Evolutionary conservation across 768 basidiomycete genomes (phyloP).

Genomic region (Xerocomus brunneocitrinus): DNA sequence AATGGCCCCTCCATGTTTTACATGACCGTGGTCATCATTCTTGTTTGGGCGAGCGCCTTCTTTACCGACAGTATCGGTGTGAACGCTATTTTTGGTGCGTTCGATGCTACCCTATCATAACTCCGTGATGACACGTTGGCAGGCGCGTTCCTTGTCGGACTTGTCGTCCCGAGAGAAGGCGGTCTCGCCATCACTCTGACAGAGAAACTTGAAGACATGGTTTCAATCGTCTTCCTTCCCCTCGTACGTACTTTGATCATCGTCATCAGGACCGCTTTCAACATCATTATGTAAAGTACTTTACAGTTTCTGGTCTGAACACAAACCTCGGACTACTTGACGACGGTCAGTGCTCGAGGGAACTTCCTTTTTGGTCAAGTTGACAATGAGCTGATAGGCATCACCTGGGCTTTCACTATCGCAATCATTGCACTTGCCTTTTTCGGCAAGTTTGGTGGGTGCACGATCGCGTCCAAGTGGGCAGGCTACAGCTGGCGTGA

Average conservation of each 20-base stretch:
- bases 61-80: constrained; percentile 93
- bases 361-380: background rate
- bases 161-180: constrained; percentile 83
- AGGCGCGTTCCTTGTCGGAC: constrained; percentile 79
- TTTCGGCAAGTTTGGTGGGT: constrained; percentile 85
- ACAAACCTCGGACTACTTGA: constrained; percentile 85
- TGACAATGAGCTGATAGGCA: constrained; percentile 36
- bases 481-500: constrained; percentile 79
- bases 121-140: background rate
- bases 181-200: constrained; percentile 84
- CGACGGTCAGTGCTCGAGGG: constrained; percentile 43
- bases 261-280: background rate
- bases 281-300: constrained; percentile 55
- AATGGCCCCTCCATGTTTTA: constrained; percentile 83
- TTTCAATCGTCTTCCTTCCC: constrained; percentile 84
- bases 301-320: constrained; percentile 85
- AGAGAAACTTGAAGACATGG: constrained; percentile 96
- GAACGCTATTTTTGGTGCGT: constrained; percentile 80
- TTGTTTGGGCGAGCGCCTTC: constrained; percentile 84
- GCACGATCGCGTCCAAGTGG: constrained; percentile 61
- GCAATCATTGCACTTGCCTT: constrained; percentile 79
- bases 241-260: constrained; percentile 41
- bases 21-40: constrained; percentile 79
- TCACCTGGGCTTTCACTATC: constrained; percentile 86
- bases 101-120: background rate